Conservation (phyloP, 2,329 filamentous ascomycete genomes). For the Biscogniauxia sp. region DNA sequence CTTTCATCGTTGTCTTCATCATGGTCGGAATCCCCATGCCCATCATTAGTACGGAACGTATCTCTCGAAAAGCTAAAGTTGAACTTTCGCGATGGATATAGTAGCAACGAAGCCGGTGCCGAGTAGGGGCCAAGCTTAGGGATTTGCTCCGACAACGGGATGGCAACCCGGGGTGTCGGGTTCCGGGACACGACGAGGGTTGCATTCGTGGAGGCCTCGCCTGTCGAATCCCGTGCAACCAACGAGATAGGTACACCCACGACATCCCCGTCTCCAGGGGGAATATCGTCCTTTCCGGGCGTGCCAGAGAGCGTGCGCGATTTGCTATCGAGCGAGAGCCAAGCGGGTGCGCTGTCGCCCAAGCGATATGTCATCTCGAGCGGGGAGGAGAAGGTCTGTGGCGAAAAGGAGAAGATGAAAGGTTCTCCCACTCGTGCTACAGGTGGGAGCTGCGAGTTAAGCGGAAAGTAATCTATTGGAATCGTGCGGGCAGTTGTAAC, state of each 20-base stretch:
- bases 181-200: conserved; percentile 68
- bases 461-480: conserved; percentile 60
- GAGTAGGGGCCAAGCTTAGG: conserved; percentile 57
- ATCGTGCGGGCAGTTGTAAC: conserved; percentile 32
- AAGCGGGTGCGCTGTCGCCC: conserved; percentile 58
- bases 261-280: conserved; percentile 41
- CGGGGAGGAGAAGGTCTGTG: conserved; percentile 68
- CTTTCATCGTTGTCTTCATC: neutral
- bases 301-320: conserved; percentile 69
- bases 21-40: neutral
- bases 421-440: conserved; percentile 67
- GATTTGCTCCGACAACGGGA: conserved; percentile 59
- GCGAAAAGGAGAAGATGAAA: conserved; percentile 71
- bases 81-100: conserved; percentile 53
- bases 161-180: conserved; percentile 50
- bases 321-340: conserved; percentile 69
- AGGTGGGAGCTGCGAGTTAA: conserved; percentile 82
- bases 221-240: conserved; percentile 65
- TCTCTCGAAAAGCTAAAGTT: conserved; percentile 51
- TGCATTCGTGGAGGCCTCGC: conserved; percentile 61
- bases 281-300: conserved; percentile 53
- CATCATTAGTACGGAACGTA: conserved; percentile 60
- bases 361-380: conserved; percentile 65
- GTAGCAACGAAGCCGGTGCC: conserved; percentile 56
- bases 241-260: conserved; percentile 63